Percentiles rank a stretch among this genome's conserved stretches.
phyloP scores from a whole-genome alignment of 768 basidiomycete genomes.

The Pleurotus sapidus region DNA sequence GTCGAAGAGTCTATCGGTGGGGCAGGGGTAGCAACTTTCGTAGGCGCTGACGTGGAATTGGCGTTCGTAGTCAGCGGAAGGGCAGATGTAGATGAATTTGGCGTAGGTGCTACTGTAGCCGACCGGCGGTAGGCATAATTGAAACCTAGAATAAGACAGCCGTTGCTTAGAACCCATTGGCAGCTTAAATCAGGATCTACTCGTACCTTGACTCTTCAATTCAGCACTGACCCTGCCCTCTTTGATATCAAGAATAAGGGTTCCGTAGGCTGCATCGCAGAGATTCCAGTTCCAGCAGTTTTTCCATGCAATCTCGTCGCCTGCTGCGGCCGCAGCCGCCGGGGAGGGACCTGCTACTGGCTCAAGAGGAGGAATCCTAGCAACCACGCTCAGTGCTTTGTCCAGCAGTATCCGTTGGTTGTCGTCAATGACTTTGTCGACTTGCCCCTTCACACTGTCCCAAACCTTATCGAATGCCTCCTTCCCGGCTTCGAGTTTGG shows the following conservation, averaged over 20 bases:
- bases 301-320: constrained; percentile 95
- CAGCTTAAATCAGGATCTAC: neutral
- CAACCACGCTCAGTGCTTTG: constrained; percentile 84
- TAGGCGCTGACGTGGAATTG: constrained; percentile 29
- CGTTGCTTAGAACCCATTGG: neutral
- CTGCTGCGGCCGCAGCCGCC: constrained; percentile 47
- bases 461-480: constrained; percentile 90
- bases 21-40: constrained; percentile 35
- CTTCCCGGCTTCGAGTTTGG: constrained; percentile 75
- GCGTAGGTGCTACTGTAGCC: constrained; percentile 56
- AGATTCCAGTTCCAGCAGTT: constrained; percentile 99
- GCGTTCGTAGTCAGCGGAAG: constrained; percentile 36
- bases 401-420: constrained; percentile 84
- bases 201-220: constrained; percentile 84
- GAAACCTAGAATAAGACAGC: constrained; percentile 57
- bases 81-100: constrained; percentile 52
- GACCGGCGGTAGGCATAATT: constrained; percentile 92
- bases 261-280: constrained; percentile 93
- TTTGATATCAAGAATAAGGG: constrained; percentile 82
- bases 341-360: constrained; percentile 41
- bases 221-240: constrained; percentile 93
- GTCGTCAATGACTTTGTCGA: constrained; percentile 89
- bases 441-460: constrained; percentile 89
- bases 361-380: constrained; percentile 65
- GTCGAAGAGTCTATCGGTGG: constrained; percentile 24